Percentiles rank a stretch among this genome's conserved stretches.
Conservation (phyloP, 257 asterid genomes). For the Eucommia ulmoides region DNA sequence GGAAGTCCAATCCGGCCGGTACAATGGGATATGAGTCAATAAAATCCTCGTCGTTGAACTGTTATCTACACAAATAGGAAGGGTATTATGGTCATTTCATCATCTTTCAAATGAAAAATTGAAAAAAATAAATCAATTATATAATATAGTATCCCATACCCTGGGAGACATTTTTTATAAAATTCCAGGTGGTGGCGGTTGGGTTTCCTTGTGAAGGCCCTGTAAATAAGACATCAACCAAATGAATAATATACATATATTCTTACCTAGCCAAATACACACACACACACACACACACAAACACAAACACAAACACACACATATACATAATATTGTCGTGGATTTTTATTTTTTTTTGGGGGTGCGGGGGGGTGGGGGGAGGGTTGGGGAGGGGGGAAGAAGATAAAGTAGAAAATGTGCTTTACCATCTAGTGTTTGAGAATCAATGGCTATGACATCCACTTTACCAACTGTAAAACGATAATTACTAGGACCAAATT, state of each 20-base stretch:
- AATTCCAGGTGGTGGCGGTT: slow-evolving; percentile 62
- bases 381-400: not conserved
- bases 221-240: too few species aligned
- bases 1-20: slow-evolving; percentile 64
- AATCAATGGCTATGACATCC: slow-evolving; percentile 68
- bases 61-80: slow-evolving; percentile 26
- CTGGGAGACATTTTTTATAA: slow-evolving; percentile 35
- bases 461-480: slow-evolving; percentile 57
- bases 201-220: slow-evolving; percentile 38
- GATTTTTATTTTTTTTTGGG: too few species aligned
- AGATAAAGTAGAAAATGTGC: not conserved
- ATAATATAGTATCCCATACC: slow-evolving; percentile 34
- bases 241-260: too few species aligned
- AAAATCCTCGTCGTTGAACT: slow-evolving; percentile 50
- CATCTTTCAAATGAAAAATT: slow-evolving; percentile 5
- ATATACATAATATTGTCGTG: too few species aligned
- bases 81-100: slow-evolving; percentile 6
- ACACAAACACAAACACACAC: too few species aligned
- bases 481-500: slow-evolving; percentile 72
- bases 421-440: slow-evolving; percentile 89
- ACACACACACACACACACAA: too few species aligned
- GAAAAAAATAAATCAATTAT: too few species aligned
- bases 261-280: too few species aligned
- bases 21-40: slow-evolving; percentile 85
- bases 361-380: not conserved